A percentile compares a stretch with the other conserved stretches of the same genome.
These are phyloP conservation scores for Gossypium davidsonii DNA, from an alignment of 441 rosid genomes.

Conservation along the genomic window DNA sequence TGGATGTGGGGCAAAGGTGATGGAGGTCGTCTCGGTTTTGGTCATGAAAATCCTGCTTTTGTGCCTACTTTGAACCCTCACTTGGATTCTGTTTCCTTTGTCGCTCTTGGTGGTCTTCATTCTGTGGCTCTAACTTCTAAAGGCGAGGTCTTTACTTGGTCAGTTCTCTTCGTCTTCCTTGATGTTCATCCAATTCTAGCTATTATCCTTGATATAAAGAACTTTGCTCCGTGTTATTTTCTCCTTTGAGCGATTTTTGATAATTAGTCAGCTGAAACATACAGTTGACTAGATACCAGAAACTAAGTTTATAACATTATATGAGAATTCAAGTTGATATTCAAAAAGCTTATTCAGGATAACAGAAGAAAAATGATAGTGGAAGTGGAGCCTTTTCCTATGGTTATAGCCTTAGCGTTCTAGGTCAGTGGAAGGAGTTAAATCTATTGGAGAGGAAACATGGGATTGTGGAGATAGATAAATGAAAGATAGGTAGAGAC, in stretches of 20 bases:
- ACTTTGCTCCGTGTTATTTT: not conserved
- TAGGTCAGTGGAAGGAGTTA: not conserved
- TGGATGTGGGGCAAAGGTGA: conserved; percentile 97
- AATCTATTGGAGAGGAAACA: not conserved
- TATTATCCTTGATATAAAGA: not conserved
- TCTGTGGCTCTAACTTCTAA: conserved; percentile 66
- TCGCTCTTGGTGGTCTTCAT: conserved; percentile 81
- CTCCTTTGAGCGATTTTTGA: not conserved
- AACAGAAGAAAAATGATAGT: not conserved
- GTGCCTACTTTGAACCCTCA: conserved; percentile 61
- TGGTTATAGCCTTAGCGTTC: not conserved
- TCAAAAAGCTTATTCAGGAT: not conserved
- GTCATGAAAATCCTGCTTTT: conserved; percentile 70
- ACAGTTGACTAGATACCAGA: not conserved
- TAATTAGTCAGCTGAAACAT: not conserved
- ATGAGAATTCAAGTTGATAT: not conserved
- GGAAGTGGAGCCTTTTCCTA: not conserved
- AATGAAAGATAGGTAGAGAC: not conserved
- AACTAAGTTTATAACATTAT: not conserved
- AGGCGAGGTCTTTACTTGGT: conserved; percentile 80
- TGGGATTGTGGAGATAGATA: not conserved
- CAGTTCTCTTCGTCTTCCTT: conserved; percentile 18
- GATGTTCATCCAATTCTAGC: not conserved
- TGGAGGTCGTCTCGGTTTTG: conserved; percentile 84
- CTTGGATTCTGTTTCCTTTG: conserved; percentile 40